Conservation (phyloP, 352 stramenopile genomes). For the Phytophthora sansomeana region DNA sequence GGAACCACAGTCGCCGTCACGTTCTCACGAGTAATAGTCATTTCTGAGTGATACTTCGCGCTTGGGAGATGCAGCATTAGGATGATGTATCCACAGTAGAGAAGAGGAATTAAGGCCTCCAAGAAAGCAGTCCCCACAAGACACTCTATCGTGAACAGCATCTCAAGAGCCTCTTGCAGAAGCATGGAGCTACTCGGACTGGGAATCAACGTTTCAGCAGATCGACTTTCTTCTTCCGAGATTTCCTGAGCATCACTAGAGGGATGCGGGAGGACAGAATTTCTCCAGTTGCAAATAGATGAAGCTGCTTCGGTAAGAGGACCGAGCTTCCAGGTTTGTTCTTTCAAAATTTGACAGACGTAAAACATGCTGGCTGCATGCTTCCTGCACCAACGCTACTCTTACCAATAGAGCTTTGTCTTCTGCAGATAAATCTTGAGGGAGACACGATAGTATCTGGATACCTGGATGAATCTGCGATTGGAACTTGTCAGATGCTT, state of each 20-base stretch:
- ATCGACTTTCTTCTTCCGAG: not conserved
- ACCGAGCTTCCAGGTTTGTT: too few species aligned
- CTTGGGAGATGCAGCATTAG: constrained; percentile 29
- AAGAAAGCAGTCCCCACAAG: constrained; percentile 38
- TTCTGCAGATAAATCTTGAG: constrained; percentile 3
- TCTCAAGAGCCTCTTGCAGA: constrained; percentile 10
- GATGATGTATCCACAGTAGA: constrained; percentile 27
- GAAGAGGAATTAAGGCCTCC: constrained; percentile 35
- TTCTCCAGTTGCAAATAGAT: too few species aligned
- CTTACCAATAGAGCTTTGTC: not conserved
- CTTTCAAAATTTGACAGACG: too few species aligned
- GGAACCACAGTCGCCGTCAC: constrained; percentile 6
- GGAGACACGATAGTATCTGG: constrained; percentile 5
- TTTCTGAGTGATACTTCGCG: constrained; percentile 34
- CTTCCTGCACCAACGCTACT: not conserved
- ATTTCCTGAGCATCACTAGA: not conserved
- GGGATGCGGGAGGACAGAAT: too few species aligned
- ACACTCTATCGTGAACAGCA: constrained; percentile 38
- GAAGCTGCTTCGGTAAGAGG: not conserved
- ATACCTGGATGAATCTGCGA: not conserved
- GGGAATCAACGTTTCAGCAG: not conserved
- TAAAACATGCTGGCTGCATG: not conserved
- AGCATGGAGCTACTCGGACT: not conserved
- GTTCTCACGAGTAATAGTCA: constrained; percentile 6
- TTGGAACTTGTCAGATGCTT: constrained; percentile 7